phyloP scores from a whole-genome alignment of 495 filamentous ascomycete genomes.

The Xylaria intraflava region DNA sequence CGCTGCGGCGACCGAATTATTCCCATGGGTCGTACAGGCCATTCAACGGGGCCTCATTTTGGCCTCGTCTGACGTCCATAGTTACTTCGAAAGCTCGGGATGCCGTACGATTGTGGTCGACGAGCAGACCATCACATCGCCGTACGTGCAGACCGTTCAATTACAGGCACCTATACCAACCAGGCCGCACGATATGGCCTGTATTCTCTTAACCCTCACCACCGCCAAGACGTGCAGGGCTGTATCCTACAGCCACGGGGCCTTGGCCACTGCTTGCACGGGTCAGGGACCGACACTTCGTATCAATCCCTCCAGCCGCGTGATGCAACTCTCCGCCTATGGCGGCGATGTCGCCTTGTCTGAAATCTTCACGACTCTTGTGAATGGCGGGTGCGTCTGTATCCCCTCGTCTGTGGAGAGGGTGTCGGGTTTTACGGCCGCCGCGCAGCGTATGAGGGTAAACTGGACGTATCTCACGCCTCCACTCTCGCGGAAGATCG shows the following conservation, averaged over 20 bases:
- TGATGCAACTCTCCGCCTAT: slow-evolving; percentile 63
- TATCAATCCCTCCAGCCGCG: slow-evolving; percentile 44
- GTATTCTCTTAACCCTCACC: slow-evolving; percentile 34
- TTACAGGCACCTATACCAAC: slow-evolving; percentile 15
- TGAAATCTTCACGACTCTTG: slow-evolving; percentile 61
- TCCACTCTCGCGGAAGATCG: slow-evolving; percentile 36
- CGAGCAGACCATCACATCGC: slow-evolving; percentile 23
- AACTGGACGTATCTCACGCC: slow-evolving; percentile 47
- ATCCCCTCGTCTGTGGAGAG: slow-evolving; percentile 39
- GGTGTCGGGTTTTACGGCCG: slow-evolving; percentile 29
- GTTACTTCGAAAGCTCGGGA: slow-evolving; percentile 25
- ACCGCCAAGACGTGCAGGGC: slow-evolving; percentile 30
- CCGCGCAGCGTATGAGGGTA: slow-evolving; percentile 40
- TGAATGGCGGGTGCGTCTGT: slow-evolving; percentile 46
- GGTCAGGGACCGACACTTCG: slow-evolving; percentile 45
- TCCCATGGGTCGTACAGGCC: slow-evolving; percentile 35
- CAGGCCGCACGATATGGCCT: slow-evolving; percentile 33
- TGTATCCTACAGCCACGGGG: slow-evolving; percentile 39
- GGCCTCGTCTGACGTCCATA: slow-evolving; percentile 27
- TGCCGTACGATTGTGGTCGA: slow-evolving; percentile 32
- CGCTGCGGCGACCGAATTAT: slow-evolving; percentile 31
- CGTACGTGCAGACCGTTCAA: slow-evolving; percentile 30
- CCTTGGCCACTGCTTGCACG: slow-evolving; percentile 35
- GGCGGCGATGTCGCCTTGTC: slow-evolving; percentile 61
- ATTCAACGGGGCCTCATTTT: slow-evolving; percentile 35